Conservation (phyloP, 768 basidiomycete genomes). For the Lactarius evosmus region DNA sequence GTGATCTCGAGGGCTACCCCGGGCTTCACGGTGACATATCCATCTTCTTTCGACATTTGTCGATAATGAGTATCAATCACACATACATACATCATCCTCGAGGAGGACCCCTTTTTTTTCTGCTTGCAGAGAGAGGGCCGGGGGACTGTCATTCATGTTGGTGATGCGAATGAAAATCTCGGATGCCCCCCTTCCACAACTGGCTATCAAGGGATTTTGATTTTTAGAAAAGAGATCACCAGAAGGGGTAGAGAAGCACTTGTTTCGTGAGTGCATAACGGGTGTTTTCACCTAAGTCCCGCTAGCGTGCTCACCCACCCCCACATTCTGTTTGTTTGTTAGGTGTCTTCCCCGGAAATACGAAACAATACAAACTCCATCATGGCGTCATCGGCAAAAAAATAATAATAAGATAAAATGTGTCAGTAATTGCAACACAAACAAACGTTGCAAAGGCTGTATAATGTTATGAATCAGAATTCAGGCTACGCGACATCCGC, state of each 20-base stretch:
- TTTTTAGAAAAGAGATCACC: not conserved
- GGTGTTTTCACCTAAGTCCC: not conserved
- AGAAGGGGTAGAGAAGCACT: no score
- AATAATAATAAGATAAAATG: no score
- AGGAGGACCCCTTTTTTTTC: not conserved
- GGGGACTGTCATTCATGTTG: not conserved
- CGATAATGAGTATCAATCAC: not conserved
- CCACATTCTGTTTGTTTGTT: no score
- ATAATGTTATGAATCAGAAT: not conserved
- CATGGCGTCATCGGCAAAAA: no score
- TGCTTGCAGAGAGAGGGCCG: not conserved
- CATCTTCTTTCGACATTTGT: not conserved
- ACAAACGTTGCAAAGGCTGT: not conserved
- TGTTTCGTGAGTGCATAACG: constrained; percentile 1
- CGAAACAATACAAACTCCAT: no score
- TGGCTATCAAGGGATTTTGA: no score
- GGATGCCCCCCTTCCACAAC: not conserved
- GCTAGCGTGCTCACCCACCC: not conserved
- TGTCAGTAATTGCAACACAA: not conserved
- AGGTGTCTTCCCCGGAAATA: no score
- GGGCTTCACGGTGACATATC: not conserved
- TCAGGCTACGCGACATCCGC: not conserved
- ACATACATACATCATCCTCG: not conserved
- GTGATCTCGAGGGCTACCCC: no score
- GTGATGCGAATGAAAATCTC: not conserved